These are phyloP conservation scores for Takashimella tepidaria DNA, from an alignment of 1,284 basidiomycete genomes.

Conservation along the genomic window DNA sequence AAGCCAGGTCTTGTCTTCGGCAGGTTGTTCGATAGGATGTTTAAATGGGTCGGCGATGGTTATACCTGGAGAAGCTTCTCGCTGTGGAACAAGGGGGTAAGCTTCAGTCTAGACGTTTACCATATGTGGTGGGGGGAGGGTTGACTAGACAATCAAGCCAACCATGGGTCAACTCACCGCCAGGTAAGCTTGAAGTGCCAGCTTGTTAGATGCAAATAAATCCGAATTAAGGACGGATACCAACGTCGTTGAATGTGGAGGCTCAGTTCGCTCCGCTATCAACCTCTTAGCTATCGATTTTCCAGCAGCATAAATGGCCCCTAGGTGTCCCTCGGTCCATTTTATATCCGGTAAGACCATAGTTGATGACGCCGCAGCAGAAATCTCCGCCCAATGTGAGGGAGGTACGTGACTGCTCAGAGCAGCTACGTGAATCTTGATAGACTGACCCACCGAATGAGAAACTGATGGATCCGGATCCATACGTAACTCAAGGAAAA, in stretches of 20 bases:
- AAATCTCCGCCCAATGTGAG: background rate
- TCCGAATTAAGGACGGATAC: background rate
- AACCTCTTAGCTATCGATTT: background rate
- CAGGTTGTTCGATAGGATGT: background rate
- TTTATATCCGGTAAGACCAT: background rate
- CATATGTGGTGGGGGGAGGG: no score
- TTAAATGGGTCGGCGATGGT: background rate
- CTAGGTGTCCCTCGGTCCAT: slow-evolving; percentile 13
- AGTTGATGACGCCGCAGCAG: background rate
- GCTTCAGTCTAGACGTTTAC: no score
- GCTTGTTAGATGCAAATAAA: slow-evolving; percentile 25
- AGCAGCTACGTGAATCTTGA: background rate
- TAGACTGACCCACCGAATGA: background rate
- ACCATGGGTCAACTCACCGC: slow-evolving; percentile 23
- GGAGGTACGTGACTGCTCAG: background rate
- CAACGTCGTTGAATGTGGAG: slow-evolving; percentile 1
- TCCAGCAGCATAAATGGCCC: background rate
- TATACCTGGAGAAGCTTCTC: background rate
- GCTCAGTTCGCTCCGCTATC: background rate
- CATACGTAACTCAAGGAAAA: background rate
- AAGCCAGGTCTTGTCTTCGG: slow-evolving; percentile 16
- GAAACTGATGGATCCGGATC: background rate
- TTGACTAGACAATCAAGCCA: no score
- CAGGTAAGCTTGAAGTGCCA: slow-evolving; percentile 27
- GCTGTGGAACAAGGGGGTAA: no score